Evolutionary conservation across 192 early-diverging fungal genomes (phyloP), one percentile per base, ranked within the genome.

Genomic region (Backusella morwellensis): DNA sequence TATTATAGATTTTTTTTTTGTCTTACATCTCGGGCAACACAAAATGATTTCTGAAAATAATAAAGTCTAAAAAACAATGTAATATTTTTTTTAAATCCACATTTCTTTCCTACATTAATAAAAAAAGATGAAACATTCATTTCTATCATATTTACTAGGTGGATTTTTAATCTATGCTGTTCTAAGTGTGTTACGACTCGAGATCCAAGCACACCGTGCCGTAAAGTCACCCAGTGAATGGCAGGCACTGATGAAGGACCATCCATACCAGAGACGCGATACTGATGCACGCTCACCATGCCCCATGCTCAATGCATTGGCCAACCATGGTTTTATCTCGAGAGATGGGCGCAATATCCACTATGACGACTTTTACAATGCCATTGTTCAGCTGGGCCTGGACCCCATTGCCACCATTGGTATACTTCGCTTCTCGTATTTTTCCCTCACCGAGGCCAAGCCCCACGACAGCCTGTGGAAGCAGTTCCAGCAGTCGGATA

Each of bases 301-400:
- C 52, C 73, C 66, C 17, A 47, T 75, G 36, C 23, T 76, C 29
- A 76, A 78, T 26, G n/a, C 75, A 17, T 42, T 81, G 4, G 78
- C 72, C 15, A 79, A 70, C 34, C 68, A 77, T 29, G 74, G 78
- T 4, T 73, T 70, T 50, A 68, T 79, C 23, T 14, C 40, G 14
- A 23, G 70, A 15, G 29, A 32, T 26, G 70, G 70, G 6, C 40
- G 44, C 14, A 23, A 72, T 11, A 50, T 72, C 41, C 29, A 50
- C 4, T 50, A 19, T 17, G 41, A 72, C 34, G 70, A 72, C 26
- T 50, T 72, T 32, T 72, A 44, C 42, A 19, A 72, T 29, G 44
- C 42, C 15, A 36, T 72, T 47, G 15, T 72, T 15, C 40, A 44
- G 29, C 3, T 72, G 4, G 70, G 70, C 1, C 4, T 41, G 14